Evolutionary conservation across 1,284 basidiomycete species (phyloP).

Genomic region (Cryptococcus sp.): DNA sequence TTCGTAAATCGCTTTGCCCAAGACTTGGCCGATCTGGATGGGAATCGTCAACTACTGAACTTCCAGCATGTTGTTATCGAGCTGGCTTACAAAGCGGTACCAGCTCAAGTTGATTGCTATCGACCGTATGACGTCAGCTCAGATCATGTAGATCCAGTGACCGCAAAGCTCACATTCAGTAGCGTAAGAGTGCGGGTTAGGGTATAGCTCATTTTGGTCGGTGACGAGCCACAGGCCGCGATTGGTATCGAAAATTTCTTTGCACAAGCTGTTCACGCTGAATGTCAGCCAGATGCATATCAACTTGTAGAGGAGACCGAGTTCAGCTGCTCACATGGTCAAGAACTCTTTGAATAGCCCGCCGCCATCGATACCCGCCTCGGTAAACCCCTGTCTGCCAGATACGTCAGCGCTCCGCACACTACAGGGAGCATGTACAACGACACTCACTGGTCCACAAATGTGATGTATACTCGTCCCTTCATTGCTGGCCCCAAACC

Average conservation of each 20-base stretch:
- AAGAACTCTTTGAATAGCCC: constrained; percentile 98
- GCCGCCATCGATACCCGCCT: constrained; percentile 68
- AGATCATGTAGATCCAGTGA: neutral
- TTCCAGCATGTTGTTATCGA: neutral
- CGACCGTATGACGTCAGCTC: neutral
- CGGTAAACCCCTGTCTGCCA: constrained; percentile 33
- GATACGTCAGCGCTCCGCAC: constrained; percentile 5
- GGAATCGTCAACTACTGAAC: neutral
- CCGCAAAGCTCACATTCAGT: constrained; percentile 63
- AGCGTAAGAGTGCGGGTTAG: constrained; percentile 85
- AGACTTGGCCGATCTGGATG: constrained; percentile 69
- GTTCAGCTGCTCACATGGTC: constrained; percentile 55
- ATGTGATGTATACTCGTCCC: constrained; percentile 75
- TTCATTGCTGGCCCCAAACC: constrained; percentile 69
- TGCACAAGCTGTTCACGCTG: constrained; percentile 60
- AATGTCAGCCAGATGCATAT: neutral
- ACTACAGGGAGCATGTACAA: constrained; percentile 9
- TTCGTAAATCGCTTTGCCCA: constrained; percentile 95
- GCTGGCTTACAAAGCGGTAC: constrained; percentile 69
- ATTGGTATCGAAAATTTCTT: constrained; percentile 92
- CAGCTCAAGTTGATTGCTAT: constrained; percentile 78
- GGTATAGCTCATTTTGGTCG: constrained; percentile 87
- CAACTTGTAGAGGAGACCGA: neutral
- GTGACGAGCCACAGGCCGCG: constrained; percentile 91
- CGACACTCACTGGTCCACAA: constrained; percentile 76